Conservation (phyloP, 331 rosid species). For the Ulmus americana region DNA sequence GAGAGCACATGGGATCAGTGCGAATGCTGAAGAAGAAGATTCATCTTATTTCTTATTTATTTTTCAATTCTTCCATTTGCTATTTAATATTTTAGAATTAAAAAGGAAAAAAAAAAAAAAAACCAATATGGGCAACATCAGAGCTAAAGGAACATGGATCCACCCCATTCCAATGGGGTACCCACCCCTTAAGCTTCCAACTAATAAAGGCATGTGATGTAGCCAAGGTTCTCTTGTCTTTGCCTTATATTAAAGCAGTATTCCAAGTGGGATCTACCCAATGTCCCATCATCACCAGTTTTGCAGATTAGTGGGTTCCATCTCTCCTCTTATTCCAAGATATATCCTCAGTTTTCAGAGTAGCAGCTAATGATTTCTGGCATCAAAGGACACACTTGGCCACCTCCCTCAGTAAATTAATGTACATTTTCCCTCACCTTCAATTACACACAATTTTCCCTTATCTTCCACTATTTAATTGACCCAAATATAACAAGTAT, state of each 20-base stretch:
- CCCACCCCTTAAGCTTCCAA: constrained; percentile 38
- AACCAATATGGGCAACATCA: constrained; percentile 10
- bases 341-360: constrained; percentile 7
- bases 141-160: constrained; percentile 43
- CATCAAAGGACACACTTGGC: constrained; percentile 22
- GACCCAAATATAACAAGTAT: too few species aligned
- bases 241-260: constrained; percentile 35
- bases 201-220: constrained; percentile 63
- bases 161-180: constrained; percentile 51
- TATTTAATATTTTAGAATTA: constrained; percentile 8
- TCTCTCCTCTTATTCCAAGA: constrained; percentile 16
- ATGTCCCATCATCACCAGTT: constrained; percentile 42
- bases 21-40: constrained; percentile 56
- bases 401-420: constrained; percentile 7
- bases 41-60: constrained; percentile 23
- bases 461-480: too few species aligned
- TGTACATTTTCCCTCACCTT: background rate
- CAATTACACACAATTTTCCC: too few species aligned
- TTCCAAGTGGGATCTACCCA: constrained; percentile 28
- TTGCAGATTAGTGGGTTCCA: constrained; percentile 29
- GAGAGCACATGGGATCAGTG: constrained; percentile 52
- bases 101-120: background rate
- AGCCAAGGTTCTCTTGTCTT: constrained; percentile 44
- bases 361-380: constrained; percentile 34
- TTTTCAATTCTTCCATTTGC: background rate